Evolutionary conservation across 192 early-diverging fungal species (phyloP).

Genomic region (Entomortierella chlamydospora): DNA sequence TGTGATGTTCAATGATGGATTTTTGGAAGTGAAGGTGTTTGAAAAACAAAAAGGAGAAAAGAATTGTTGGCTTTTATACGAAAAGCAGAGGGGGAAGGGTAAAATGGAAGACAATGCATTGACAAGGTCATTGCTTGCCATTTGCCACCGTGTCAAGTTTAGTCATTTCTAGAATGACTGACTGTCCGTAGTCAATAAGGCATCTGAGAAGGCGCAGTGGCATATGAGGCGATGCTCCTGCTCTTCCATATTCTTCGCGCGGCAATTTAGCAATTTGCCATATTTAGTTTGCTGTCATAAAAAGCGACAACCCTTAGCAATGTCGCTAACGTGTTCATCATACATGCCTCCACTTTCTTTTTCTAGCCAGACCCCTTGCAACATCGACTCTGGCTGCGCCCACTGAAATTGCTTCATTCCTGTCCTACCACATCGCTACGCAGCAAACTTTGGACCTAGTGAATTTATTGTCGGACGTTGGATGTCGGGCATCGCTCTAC

Average conservation of each 20-base stretch:
- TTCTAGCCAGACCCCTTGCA: neutral
- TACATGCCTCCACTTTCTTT: neutral
- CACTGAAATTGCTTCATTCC: too few relatives aligned
- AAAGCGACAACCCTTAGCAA: neutral
- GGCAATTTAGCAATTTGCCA: too few relatives aligned
- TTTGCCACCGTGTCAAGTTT: neutral
- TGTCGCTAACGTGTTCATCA: neutral
- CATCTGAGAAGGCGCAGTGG: slow-evolving; percentile 1
- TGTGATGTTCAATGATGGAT: neutral
- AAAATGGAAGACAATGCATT: neutral
- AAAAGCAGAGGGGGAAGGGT: neutral
- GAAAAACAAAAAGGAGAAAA: slow-evolving; percentile 3
- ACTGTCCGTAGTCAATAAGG: slow-evolving; percentile 1
- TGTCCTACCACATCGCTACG: too few relatives aligned
- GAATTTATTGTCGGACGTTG: too few relatives aligned
- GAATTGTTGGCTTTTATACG: neutral
- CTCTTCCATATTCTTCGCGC: neutral
- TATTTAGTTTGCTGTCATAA: too few relatives aligned
- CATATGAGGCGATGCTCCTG: slow-evolving; percentile 1
- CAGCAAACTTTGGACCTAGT: too few relatives aligned
- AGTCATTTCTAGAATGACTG: neutral
- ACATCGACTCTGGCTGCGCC: too few relatives aligned
- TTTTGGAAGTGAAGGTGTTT: neutral
- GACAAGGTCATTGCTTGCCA: neutral
- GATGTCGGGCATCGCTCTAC: too few relatives aligned